These are phyloP conservation scores for Medicago truncatula DNA, from an alignment of 306 rosid species.

Conservation along the genomic window DNA sequence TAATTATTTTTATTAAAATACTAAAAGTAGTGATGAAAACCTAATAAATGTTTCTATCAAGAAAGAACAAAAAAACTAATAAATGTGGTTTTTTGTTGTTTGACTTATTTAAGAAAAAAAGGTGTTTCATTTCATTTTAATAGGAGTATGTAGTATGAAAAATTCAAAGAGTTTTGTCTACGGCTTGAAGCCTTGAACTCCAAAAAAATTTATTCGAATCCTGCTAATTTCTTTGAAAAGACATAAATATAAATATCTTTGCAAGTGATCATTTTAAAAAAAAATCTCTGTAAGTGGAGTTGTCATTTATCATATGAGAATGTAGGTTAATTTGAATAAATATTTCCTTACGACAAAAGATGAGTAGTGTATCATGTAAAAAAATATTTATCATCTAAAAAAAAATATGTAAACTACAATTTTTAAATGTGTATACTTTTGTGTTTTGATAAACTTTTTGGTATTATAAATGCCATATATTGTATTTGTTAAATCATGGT, in stretches of 20 bases:
- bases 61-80: not conserved
- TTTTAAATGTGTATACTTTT: not conserved
- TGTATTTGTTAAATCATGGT: too few relatives aligned
- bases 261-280: too few relatives aligned
- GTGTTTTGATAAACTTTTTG: not conserved
- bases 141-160: too few relatives aligned
- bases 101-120: not conserved
- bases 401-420: not conserved
- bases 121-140: not conserved
- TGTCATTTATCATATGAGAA: not conserved
- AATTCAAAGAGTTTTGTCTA: too few relatives aligned
- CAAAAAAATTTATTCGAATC: too few relatives aligned
- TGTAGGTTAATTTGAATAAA: slow-evolving; percentile 15
- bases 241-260: too few relatives aligned
- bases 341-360: not conserved
- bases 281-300: too few relatives aligned
- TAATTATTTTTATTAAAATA: too few relatives aligned
- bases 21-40: too few relatives aligned
- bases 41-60: too few relatives aligned
- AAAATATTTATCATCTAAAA: not conserved
- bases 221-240: too few relatives aligned
- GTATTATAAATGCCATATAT: not conserved
- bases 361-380: not conserved
- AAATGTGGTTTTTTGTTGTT: not conserved
- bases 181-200: too few relatives aligned